These are phyloP conservation scores for Penicillium alfredii DNA, from an alignment of 495 filamentous ascomycete species.

Conservation along the genomic window DNA sequence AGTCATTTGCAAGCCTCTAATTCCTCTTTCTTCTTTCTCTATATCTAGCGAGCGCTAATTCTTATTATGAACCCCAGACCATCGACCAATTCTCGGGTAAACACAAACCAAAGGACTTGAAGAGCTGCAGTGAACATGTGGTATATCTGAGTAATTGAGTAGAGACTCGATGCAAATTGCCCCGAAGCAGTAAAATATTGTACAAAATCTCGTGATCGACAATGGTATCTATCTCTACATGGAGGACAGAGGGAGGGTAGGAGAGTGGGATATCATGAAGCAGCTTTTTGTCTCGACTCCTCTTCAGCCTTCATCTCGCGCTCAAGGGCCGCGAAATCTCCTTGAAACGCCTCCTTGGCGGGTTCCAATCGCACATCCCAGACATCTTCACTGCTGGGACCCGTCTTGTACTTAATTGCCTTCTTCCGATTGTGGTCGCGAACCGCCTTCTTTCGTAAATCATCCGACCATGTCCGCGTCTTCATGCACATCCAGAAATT, in stretches of 20 bases:
- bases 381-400: slow-evolving; percentile 83
- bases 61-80: too few species aligned
- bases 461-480: slow-evolving; percentile 43
- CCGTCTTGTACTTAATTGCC: slow-evolving; percentile 64
- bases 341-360: slow-evolving; percentile 47
- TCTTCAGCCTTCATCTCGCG: slow-evolving; percentile 45
- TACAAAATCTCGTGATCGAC: slow-evolving; percentile 7
- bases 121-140: too few species aligned
- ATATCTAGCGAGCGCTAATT: too few species aligned
- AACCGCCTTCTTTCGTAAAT: slow-evolving; percentile 52
- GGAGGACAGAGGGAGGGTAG: too few species aligned
- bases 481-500: slow-evolving; percentile 97
- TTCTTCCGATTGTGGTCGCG: slow-evolving; percentile 66
- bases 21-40: too few species aligned
- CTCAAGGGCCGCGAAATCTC: slow-evolving; percentile 55
- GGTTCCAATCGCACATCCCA: slow-evolving; percentile 64
- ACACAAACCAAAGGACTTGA: too few species aligned
- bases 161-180: too few species aligned
- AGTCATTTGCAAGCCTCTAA: too few species aligned
- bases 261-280: slow-evolving; percentile 12
- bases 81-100: too few species aligned
- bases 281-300: slow-evolving; percentile 24
- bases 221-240: too few species aligned
- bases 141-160: too few species aligned
- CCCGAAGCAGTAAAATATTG: too few species aligned